Percentiles rank a stretch among this genome's conserved stretches.
Evolutionary conservation across 176 grass and related monocot species (phyloP).

Genomic region (Rhynchospora tenuis): DNA sequence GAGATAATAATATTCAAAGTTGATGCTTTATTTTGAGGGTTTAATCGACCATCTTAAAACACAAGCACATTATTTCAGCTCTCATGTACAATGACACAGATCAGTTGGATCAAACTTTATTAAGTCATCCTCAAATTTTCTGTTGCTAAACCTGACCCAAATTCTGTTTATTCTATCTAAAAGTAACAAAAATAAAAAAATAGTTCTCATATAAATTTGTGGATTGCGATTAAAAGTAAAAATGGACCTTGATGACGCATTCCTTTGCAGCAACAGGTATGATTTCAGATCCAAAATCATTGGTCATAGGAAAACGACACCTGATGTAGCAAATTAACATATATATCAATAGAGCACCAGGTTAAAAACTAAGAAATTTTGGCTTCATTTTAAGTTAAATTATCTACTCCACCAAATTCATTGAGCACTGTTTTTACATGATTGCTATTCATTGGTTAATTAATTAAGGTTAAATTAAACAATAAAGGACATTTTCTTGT

Average conservation of each 20-base stretch:
- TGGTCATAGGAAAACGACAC: conserved; percentile 80
- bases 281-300: conserved; percentile 95
- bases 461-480: not conserved
- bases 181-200: not conserved
- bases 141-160: not conserved
- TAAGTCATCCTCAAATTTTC: not conserved
- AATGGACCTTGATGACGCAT: conserved; percentile 53
- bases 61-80: not conserved
- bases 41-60: not conserved
- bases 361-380: not conserved
- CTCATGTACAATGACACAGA: not conserved
- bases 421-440: not conserved
- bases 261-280: conserved; percentile 81
- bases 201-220: not conserved
- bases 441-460: not conserved
- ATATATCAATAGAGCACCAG: not conserved
- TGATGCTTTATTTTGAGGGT: not conserved
- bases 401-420: not conserved
- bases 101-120: not conserved
- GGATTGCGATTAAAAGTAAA: not conserved
- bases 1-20: not conserved
- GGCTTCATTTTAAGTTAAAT: not conserved
- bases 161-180: not conserved
- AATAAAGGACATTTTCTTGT: not conserved
- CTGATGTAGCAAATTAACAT: conserved; percentile 59